Base-by-base conservation (phyloP, 768 basidiomycete genomes). In the Cystofilobasidium capitatum region DNA sequence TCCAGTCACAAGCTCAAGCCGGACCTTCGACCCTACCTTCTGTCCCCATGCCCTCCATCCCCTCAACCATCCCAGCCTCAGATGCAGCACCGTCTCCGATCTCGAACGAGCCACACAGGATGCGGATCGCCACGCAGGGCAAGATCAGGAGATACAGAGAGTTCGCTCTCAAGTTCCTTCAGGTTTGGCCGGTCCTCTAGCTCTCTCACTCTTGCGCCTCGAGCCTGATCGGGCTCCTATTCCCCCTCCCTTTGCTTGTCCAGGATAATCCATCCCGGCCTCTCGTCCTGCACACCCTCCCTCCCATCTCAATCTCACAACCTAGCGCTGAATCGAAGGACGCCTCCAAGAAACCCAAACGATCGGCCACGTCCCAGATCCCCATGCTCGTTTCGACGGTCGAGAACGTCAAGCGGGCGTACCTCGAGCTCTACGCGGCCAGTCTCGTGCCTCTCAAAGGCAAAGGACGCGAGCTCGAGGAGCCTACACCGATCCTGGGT, bases 71-170 rank as follows among this genome's bases (percentile, higher is more conserved):
- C n/a, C n/a, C 22, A 3, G 7, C 49, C 22, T 3, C 3, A 24
- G n/a, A 8, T 4, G 9, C 49, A 6, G 49, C 49, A 24, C 24
- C 12, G 24, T 16, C 49, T 51, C 16, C 17, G 7, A 10, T 29
- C 3, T 20, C 49, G 6, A 55, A 55, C 90, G 87, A 29, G 88
- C 89, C 74, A 10, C 77, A 80, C 29, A 73, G 76, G 4, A 78
- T 86, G 47, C 80, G 85, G 16, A 83, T 87, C 59, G 83, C 84
- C 4, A 79, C 77, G 57, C 78, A 81, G 42, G 84, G 84, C 3
- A 85, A 85, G 71, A 78, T 87, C 44, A 79, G 78, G 29, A 63
- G 74, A 5, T 86, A 81, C 78, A 81, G 86, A 37, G 72, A 81
- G 36, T 81, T 80, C 69, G 82, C 83, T 10, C 79, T 87, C 0